Percentiles rank a stretch among this genome's conserved stretches.
Evolutionary conservation across 345 rosid species (phyloP).

Genomic region (Rhodamnia argentea): DNA sequence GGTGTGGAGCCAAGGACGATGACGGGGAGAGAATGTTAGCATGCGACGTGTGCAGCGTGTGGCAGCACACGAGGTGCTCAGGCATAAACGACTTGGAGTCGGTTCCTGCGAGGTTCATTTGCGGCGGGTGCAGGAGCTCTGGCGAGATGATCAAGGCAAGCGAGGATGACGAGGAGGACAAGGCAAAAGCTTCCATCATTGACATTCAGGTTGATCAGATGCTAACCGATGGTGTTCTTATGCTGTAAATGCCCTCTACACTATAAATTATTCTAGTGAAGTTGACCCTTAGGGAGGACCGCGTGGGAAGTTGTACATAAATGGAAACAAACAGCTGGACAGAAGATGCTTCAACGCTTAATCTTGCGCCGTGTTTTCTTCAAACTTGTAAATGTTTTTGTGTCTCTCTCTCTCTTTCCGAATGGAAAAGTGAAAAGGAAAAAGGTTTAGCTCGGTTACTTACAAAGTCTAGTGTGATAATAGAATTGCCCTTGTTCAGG

Average conservation of each 20-base stretch:
- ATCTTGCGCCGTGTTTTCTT: not conserved
- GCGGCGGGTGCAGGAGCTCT: constrained; percentile 25
- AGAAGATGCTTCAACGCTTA: not conserved
- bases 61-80: constrained; percentile 71
- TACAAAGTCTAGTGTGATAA: not conserved
- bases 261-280: not conserved
- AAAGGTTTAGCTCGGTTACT: not conserved
- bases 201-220: not conserved
- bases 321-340: not conserved
- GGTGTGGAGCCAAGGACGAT: constrained; percentile 62
- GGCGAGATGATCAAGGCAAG: not conserved
- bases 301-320: not conserved
- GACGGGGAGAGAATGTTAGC: constrained; percentile 78
- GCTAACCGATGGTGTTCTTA: not conserved
- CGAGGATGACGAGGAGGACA: constrained; percentile 4
- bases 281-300: not conserved
- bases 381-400: not conserved
- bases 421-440: not conserved
- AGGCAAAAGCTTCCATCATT: not conserved
- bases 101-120: constrained; percentile 49
- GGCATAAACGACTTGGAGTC: constrained; percentile 36
- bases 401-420: not conserved
- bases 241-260: constrained; percentile 6
- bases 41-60: constrained; percentile 55
- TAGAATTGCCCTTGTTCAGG: not conserved